A percentile compares a stretch with the other conserved stretches of the same genome.
These are phyloP conservation scores for Herpetomonas tarakana DNA, from an alignment of 208 protist species.

Conservation along the genomic window DNA sequence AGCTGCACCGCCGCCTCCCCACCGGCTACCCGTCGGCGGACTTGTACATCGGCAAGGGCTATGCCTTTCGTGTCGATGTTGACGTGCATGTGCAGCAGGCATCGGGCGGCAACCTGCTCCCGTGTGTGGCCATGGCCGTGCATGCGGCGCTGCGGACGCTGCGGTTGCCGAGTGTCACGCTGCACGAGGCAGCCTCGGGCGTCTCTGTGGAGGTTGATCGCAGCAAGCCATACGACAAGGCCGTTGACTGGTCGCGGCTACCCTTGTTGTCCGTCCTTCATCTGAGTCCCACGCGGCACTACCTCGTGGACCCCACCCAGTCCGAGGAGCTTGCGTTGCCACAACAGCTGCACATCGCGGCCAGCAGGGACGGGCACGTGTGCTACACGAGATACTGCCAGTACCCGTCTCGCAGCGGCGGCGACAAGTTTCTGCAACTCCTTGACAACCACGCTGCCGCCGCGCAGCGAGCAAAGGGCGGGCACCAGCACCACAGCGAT, in stretches of 20 bases:
- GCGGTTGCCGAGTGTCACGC: conserved; percentile 52
- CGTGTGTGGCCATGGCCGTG: conserved; percentile 52
- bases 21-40: conserved; percentile 52
- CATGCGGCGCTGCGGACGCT: conserved; percentile 56
- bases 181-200: conserved; percentile 47
- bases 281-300: conserved; percentile 71
- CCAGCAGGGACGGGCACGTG: conserved; percentile 44
- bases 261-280: conserved; percentile 57
- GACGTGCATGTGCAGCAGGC: conserved; percentile 77
- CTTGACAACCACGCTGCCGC: background rate
- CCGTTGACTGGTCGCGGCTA: conserved; percentile 56
- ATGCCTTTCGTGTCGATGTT: conserved; percentile 75
- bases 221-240: conserved; percentile 39
- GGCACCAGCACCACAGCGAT: too few relatives aligned
- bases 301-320: conserved; percentile 68
- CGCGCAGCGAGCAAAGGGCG: background rate
- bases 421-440: conserved; percentile 14
- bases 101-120: conserved; percentile 54
- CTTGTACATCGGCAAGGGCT: conserved; percentile 74
- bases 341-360: conserved; percentile 71
- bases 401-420: conserved; percentile 66
- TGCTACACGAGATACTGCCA: conserved; percentile 59
- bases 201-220: conserved; percentile 76
- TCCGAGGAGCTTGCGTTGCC: conserved; percentile 78
- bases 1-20: background rate